These are phyloP conservation scores for Daedalea quercina DNA, from an alignment of 768 basidiomycete species.

Conservation along the genomic window DNA sequence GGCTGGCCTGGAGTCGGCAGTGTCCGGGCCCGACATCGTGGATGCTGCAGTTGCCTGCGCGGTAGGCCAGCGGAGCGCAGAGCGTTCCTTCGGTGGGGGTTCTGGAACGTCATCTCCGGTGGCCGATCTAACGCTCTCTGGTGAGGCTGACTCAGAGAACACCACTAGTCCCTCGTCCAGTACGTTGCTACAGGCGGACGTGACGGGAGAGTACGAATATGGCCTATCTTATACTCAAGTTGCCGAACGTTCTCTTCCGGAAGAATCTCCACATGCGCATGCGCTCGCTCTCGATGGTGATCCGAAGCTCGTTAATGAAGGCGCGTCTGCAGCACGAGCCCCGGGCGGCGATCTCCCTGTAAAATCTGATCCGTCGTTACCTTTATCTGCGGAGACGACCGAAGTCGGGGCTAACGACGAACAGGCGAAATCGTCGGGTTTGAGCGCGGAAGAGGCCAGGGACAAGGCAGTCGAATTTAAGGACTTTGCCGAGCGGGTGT, in stretches of 20 bases:
- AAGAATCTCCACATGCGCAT: background rate
- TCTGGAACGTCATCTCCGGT: background rate
- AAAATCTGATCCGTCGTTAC: constrained; percentile 5
- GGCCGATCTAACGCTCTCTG: background rate
- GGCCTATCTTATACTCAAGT: background rate
- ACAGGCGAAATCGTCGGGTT: background rate
- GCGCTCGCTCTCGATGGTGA: background rate
- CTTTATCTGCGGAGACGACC: background rate
- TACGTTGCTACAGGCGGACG: background rate
- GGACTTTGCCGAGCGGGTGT: constrained; percentile 39
- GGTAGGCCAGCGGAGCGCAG: background rate
- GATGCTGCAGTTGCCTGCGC: background rate
- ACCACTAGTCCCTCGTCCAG: too few species aligned
- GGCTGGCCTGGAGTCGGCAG: background rate
- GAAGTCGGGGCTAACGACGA: constrained; percentile 2
- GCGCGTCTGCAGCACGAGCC: background rate
- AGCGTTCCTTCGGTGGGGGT: background rate
- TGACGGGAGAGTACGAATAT: background rate
- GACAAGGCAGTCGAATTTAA: constrained; percentile 8
- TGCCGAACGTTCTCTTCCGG: background rate
- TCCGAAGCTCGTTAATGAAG: background rate
- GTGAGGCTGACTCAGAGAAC: too few species aligned
- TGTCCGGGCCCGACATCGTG: background rate
- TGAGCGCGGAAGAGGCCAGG: constrained; percentile 1
- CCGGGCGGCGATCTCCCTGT: background rate